Base-by-base conservation (phyloP, 2,329 filamentous ascomycete species). In the Talaromyces rugulosus region DNA sequence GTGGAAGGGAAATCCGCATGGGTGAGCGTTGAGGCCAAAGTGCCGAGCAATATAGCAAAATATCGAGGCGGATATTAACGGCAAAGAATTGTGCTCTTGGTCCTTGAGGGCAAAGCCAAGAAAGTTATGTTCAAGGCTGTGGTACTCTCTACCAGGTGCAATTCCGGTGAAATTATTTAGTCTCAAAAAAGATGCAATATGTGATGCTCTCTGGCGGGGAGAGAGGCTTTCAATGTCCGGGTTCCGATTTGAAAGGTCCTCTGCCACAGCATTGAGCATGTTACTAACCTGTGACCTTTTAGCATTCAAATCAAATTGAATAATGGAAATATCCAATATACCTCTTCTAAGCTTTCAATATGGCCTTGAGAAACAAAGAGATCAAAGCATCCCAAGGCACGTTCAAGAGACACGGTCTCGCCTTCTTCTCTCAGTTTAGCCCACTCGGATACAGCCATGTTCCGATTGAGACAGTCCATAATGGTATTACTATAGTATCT, bases 41-140 rank as follows among this genome's bases (percentile, higher is more conserved):
- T 89, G 84, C 60, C 85, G 82, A 0, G 92, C 93, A 16, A 98
- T 75, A 62, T 87, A 88, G 70, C 90, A 95, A 76, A 89, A 99
- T 65, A 98, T 96, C 63, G 89, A 89, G 60, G 89, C 89, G 1
- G 92, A 95, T 64, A 97, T 89, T 57, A 97, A 82, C 1, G 94
- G 95, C 8, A 97, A 82, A 1, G 92, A 94, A 31, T 90, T 87
- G 69, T 96, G 92, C 0, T 84, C 82, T 6, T 84, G 78, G 56
- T 90, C 87, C 40, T 86, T 87, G 51, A 98, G 80, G 4, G 90
- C 91, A 64, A 96, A 82, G 9, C 92, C 92, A 61, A 99, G 87
- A 68, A 96, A 90, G 68, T 91, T 96, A 75, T 98, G 96, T 64
- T 90, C 86, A 62, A 98, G 77, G 62, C 89, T 88, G 67, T 91